These are phyloP conservation scores for Neurospora sp. DNA, from an alignment of 495 filamentous ascomycete species.

Conservation along the genomic window DNA sequence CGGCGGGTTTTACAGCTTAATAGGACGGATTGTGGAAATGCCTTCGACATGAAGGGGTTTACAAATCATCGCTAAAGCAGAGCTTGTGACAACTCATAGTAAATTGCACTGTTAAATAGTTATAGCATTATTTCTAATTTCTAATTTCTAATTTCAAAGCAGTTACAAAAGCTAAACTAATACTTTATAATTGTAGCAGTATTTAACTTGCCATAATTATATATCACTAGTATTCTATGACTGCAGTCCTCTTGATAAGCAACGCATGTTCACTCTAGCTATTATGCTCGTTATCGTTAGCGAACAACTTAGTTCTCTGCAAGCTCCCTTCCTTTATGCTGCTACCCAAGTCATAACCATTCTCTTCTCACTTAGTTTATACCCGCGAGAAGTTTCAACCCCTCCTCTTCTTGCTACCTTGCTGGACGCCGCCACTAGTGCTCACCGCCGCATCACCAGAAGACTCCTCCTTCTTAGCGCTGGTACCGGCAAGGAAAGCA, in stretches of 20 bases:
- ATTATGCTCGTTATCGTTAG: neutral
- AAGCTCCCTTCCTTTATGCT: neutral
- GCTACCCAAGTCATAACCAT: neutral
- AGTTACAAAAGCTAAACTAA: too few relatives aligned
- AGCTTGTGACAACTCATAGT: neutral
- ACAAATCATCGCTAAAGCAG: neutral
- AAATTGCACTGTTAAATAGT: too few relatives aligned
- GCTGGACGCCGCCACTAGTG: neutral
- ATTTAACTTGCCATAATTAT: neutral
- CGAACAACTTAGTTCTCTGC: neutral
- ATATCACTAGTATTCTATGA: rapidly evolving
- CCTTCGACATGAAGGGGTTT: neutral
- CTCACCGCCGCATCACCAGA: conserved; percentile 8
- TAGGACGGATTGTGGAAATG: neutral
- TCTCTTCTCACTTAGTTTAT: neutral
- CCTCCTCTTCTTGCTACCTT: neutral
- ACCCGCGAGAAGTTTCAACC: neutral
- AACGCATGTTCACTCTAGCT: neutral
- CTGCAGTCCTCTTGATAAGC: neutral
- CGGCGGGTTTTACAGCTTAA: neutral
- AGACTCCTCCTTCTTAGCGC: conserved; percentile 16
- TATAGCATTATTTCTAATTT: too few relatives aligned
- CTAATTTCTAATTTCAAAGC: too few relatives aligned
- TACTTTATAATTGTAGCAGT: too few relatives aligned
- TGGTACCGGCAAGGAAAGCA: conserved; percentile 59